Evolutionary conservation across 495 filamentous ascomycete species (phyloP).

Genomic region (Lophiostoma macrostomum): DNA sequence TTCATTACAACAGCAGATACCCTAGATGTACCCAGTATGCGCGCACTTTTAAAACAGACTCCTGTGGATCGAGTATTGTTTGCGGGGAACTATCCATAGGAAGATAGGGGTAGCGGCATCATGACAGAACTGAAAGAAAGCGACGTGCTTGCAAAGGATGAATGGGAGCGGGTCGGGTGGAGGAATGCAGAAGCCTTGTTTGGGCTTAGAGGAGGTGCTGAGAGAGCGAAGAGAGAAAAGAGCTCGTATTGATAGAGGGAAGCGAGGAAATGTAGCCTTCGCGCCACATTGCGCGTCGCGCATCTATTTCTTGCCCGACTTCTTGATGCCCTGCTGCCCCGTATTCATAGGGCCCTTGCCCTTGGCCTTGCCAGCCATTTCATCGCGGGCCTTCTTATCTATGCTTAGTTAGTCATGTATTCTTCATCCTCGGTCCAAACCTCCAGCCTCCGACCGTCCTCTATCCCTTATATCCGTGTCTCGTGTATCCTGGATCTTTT

Average conservation of each 20-base stretch:
- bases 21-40: constrained; percentile 41
- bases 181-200: constrained; percentile 56
- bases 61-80: constrained; percentile 53
- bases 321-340: constrained; percentile 41
- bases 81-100: constrained; percentile 59
- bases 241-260: neutral
- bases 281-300: neutral
- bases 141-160: constrained; percentile 50
- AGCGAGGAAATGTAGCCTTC: neutral
- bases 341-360: constrained; percentile 39
- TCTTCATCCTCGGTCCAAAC: too few relatives aligned
- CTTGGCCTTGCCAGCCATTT: constrained; percentile 41
- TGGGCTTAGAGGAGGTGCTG: constrained; percentile 39
- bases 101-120: constrained; percentile 46
- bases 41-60: constrained; percentile 46
- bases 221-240: neutral
- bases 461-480: too few relatives aligned
- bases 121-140: constrained; percentile 51
- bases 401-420: constrained; percentile 3
- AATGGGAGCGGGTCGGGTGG: constrained; percentile 53
- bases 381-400: constrained; percentile 45
- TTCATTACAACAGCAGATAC: constrained; percentile 42
- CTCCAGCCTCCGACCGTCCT: too few relatives aligned
- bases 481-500: too few relatives aligned
- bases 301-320: constrained; percentile 40